These are phyloP conservation scores for Austroboletus eburneus DNA, from an alignment of 768 basidiomycete genomes.

Conservation along the genomic window DNA sequence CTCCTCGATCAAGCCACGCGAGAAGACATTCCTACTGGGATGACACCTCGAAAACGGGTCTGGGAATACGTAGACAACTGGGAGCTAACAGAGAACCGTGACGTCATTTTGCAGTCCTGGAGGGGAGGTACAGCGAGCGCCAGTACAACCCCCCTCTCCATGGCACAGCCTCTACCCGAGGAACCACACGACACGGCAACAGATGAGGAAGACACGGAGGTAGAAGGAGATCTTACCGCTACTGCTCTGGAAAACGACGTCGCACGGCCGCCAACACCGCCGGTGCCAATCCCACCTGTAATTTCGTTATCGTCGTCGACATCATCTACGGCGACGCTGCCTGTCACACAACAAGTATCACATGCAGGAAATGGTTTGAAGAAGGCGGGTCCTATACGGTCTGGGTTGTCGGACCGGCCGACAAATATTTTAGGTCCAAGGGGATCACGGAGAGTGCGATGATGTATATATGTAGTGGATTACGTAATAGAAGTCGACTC, in stretches of 20 bases:
- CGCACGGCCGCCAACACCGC: slow-evolving; percentile 18
- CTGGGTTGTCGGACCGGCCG: slow-evolving; percentile 29
- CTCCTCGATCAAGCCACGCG: slow-evolving; percentile 55
- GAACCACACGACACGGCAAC: slow-evolving; percentile 13
- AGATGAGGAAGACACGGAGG: slow-evolving; percentile 25
- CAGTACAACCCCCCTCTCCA: slow-evolving; percentile 37
- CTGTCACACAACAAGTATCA: slow-evolving; percentile 12
- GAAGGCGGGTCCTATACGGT: slow-evolving; percentile 19
- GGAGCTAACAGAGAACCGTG: slow-evolving; percentile 63
- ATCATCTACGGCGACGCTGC: slow-evolving; percentile 35
- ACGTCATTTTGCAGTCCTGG: slow-evolving; percentile 53
- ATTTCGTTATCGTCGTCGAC: slow-evolving; percentile 36
- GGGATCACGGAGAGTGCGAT: slow-evolving; percentile 30
- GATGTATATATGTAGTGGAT: slow-evolving; percentile 7
- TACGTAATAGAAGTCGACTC: slow-evolving; percentile 18
- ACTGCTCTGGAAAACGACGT: slow-evolving; percentile 8
- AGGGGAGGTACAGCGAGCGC: slow-evolving; percentile 32
- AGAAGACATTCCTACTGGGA: slow-evolving; percentile 65
- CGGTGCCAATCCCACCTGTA: slow-evolving; percentile 12
- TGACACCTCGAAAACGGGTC: slow-evolving; percentile 70
- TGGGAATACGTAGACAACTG: slow-evolving; percentile 71
- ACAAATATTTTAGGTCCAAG: slow-evolving; percentile 33
- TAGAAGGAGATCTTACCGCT: slow-evolving; percentile 18
- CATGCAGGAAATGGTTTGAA: slow-evolving; percentile 13
- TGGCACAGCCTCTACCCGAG: slow-evolving; percentile 34